Conservation (phyloP, 2,329 filamentous ascomycete genomes). For the Drechslera avenae region DNA sequence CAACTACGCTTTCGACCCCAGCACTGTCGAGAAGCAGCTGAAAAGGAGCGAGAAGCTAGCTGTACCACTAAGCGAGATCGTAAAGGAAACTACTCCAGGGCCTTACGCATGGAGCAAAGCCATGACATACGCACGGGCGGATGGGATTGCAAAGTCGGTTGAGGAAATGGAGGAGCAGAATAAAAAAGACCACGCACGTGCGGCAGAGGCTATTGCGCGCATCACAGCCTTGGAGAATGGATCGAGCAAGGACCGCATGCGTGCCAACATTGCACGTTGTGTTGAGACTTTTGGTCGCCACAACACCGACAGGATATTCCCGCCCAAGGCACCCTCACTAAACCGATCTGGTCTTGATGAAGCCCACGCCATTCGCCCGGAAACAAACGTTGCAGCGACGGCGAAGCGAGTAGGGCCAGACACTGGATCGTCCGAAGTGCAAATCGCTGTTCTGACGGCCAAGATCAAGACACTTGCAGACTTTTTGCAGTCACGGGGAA, state of each 20-base stretch:
- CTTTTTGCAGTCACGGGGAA: constrained; percentile 70
- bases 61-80: constrained; percentile 53
- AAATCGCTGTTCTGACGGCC: constrained; percentile 90
- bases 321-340: constrained; percentile 60
- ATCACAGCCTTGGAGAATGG: constrained; percentile 80
- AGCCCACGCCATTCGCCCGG: constrained; percentile 53
- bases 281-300: constrained; percentile 89
- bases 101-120: constrained; percentile 15
- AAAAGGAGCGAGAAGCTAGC: constrained; percentile 71
- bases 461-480: constrained; percentile 86
- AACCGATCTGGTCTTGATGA: constrained; percentile 53
- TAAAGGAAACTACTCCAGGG: constrained; percentile 3
- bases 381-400: constrained; percentile 35
- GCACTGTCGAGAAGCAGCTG: constrained; percentile 70
- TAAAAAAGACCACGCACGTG: constrained; percentile 63
- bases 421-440: constrained; percentile 95
- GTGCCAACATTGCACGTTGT: constrained; percentile 83
- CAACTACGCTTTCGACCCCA: constrained; percentile 75
- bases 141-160: constrained; percentile 13
- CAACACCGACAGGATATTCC: constrained; percentile 75
- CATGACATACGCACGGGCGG: constrained; percentile 4
- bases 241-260: constrained; percentile 76
- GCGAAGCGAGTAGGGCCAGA: constrained; percentile 79
- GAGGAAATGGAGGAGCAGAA: constrained; percentile 33
- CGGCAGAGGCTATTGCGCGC: constrained; percentile 74